These are phyloP conservation scores for Ganoderma resinaceum DNA, from an alignment of 1,284 basidiomycete genomes.

Conservation along the genomic window DNA sequence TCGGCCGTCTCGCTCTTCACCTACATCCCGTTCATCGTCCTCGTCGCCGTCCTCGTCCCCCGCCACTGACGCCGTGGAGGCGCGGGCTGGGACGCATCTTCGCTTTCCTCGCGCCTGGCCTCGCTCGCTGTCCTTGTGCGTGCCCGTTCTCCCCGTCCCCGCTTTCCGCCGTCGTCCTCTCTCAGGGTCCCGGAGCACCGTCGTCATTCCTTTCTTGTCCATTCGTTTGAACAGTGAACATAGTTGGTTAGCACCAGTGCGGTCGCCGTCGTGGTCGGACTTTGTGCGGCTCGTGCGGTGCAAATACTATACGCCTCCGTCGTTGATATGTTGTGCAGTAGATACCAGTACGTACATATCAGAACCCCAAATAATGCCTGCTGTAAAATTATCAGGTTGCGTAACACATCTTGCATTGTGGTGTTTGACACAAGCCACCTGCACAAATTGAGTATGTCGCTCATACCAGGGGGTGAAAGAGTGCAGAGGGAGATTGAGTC, in stretches of 20 bases:
- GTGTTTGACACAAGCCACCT: too few relatives aligned
- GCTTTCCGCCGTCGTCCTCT: background rate
- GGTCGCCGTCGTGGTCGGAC: constrained; percentile 22
- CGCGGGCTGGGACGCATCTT: constrained; percentile 6
- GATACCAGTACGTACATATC: constrained; percentile 27
- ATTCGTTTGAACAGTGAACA: constrained; percentile 28
- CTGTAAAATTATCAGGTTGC: constrained; percentile 3
- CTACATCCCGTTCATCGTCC: constrained; percentile 80
- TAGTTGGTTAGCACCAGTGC: constrained; percentile 19
- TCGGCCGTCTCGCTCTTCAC: constrained; percentile 68
- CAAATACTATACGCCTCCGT: constrained; percentile 23
- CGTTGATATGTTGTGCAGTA: constrained; percentile 33
- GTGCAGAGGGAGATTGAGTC: too few relatives aligned
- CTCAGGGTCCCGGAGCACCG: constrained; percentile 17
- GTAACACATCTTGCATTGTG: background rate
- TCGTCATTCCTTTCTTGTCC: constrained; percentile 30
- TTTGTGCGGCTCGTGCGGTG: constrained; percentile 15
- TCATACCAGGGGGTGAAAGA: too few relatives aligned
- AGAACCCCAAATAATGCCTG: constrained; percentile 25
- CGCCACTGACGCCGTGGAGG: constrained; percentile 25
- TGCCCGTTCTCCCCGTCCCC: background rate
- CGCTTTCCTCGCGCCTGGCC: background rate
- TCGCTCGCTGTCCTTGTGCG: constrained; percentile 11
- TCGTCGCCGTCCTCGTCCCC: constrained; percentile 69
- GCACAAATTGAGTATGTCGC: too few relatives aligned